Base-by-base conservation (phyloP, 2,329 filamentous ascomycete species). In the Chalara sp. region DNA sequence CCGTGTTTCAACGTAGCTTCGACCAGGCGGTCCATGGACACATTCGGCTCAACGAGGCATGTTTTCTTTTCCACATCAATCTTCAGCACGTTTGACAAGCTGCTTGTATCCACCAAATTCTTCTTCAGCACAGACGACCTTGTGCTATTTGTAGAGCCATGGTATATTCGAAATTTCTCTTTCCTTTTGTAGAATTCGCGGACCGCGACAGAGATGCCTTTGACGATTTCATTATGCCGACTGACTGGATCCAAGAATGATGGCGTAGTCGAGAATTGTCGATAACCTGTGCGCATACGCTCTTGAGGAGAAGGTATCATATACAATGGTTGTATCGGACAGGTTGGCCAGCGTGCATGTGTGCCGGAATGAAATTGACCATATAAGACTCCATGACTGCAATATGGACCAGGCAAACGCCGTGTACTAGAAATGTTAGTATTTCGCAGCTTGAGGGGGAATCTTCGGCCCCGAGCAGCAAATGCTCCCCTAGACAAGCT, bases 1-100 rank as follows among this genome's bases (percentile, higher is more conserved):
- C 76, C 76, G 46, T 79, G 61, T 5, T 67, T 64, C 44, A 83
- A 58, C 0, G 81, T 81, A 1, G 74, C 78, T 48, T 76, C 72
- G 1, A 86, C 76, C 1, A 87, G 70, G 1, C 69, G 68, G 52
- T 85, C 82, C 82, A 87, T 87, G 0, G 81, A 72, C 4, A 87
- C 83, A 56, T 87, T 87, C 0, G 83, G 82, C 60, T 87, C 83
- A 1, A 86, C 83, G 0, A 80, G 59, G 45, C 70, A 72, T 10
- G 69, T 75, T 53, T 70, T 72, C 5, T 61, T 65, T 12, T 64
- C 52, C 7, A 57, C 56, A 56, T 76, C 66, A 44, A 79, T 67
- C 6, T 63, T 55, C 6, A 79, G 56, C 1, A 79, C 70, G 58
- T 74, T 63, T 33, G 70, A 71, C n/a, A 78, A 67, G 4, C 60